A percentile compares a stretch with the other conserved stretches of the same genome.
Conservation (phyloP, 495 filamentous ascomycete genomes). For the Podospora australis region DNA sequence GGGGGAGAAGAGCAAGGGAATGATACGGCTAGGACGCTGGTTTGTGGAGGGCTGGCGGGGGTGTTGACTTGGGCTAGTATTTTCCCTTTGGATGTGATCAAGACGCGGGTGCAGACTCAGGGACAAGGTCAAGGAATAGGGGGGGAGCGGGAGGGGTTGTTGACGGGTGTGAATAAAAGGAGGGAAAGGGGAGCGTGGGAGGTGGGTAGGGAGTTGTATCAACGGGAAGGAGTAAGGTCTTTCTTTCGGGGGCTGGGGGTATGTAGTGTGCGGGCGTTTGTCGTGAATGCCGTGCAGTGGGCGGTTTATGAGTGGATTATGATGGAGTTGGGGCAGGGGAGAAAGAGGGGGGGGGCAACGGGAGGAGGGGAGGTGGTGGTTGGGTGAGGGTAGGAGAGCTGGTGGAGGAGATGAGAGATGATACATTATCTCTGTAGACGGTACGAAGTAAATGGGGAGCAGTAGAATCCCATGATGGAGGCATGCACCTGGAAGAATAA, state of each 20-base stretch:
- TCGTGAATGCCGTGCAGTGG: conserved; percentile 82
- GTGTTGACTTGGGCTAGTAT: conserved; percentile 79
- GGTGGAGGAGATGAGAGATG: no score
- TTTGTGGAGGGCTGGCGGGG: conserved; percentile 81
- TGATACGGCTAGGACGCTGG: conserved; percentile 57
- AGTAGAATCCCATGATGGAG: no score
- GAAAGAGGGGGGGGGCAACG: background rate
- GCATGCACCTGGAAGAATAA: no score
- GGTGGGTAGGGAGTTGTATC: conserved; percentile 57
- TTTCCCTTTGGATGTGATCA: conserved; percentile 84
- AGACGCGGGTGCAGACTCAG: conserved; percentile 78
- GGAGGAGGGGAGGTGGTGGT: background rate
- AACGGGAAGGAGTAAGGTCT: conserved; percentile 52
- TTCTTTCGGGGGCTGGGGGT: conserved; percentile 76
- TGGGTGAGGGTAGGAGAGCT: no score
- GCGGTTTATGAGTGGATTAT: conserved; percentile 82
- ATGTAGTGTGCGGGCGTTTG: conserved; percentile 75
- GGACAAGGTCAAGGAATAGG: conserved; percentile 23
- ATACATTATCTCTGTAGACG: no score
- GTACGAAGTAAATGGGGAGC: no score
- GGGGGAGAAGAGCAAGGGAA: conserved; percentile 13
- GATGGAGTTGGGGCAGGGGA: conserved; percentile 39
- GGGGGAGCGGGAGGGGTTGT: conserved; percentile 28
- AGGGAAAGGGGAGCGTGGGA: conserved; percentile 44
- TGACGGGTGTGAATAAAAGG: conserved; percentile 15